Evolutionary conservation across 768 basidiomycete species (phyloP).

Genomic region (Artomyces pyxidatus): DNA sequence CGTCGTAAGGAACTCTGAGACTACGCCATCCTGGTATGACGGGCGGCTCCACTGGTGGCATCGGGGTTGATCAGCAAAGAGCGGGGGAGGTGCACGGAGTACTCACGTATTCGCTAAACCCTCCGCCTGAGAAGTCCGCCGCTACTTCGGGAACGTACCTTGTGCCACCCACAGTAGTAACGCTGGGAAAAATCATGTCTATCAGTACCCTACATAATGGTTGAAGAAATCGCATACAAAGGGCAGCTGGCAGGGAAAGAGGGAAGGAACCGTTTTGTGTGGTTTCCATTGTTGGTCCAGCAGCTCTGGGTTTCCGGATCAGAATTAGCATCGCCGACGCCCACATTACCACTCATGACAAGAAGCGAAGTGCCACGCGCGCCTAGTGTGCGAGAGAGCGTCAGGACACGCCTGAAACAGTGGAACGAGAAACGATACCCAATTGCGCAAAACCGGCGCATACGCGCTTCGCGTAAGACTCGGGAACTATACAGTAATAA

Average conservation of each 20-base stretch:
- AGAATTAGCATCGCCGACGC: constrained; percentile 57
- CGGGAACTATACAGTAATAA: constrained; percentile 45
- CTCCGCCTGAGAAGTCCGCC: constrained; percentile 59
- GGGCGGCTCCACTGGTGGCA: constrained; percentile 41
- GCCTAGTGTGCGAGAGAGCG: constrained; percentile 29
- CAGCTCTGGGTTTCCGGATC: constrained; percentile 48
- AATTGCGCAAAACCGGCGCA: constrained; percentile 56
- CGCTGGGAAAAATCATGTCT: constrained; percentile 28
- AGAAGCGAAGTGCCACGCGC: constrained; percentile 56
- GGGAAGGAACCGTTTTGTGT: constrained; percentile 41
- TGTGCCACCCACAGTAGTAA: constrained; percentile 69
- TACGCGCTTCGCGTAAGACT: constrained; percentile 37
- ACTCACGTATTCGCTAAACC: constrained; percentile 64
- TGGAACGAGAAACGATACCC: constrained; percentile 26
- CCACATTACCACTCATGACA: constrained; percentile 60
- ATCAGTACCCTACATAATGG: not conserved
- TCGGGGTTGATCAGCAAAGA: too few species aligned
- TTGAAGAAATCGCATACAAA: constrained; percentile 21
- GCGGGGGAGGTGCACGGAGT: too few species aligned
- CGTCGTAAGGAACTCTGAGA: constrained; percentile 33
- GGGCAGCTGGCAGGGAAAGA: constrained; percentile 52
- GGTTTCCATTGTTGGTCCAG: constrained; percentile 49
- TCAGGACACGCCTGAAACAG: not conserved
- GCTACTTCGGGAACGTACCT: constrained; percentile 49
- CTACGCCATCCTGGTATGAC: constrained; percentile 38